These are phyloP conservation scores for Penicillium steckii DNA, from an alignment of 495 filamentous ascomycete species.

Conservation along the genomic window DNA sequence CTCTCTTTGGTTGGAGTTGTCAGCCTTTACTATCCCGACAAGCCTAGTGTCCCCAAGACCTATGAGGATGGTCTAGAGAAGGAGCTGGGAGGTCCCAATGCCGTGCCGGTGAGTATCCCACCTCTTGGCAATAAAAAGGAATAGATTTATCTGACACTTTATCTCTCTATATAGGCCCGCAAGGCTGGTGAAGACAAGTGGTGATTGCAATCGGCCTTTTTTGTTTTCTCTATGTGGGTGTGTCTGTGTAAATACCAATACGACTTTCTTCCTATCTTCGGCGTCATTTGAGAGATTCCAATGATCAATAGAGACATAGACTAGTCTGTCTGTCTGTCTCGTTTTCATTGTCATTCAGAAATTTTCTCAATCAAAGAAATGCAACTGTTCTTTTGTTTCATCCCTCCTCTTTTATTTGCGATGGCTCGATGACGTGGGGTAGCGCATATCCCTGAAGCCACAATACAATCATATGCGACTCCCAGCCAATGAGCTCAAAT, in stretches of 20 bases:
- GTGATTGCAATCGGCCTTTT: conserved; percentile 31
- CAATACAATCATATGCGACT: background rate
- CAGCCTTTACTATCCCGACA: conserved; percentile 80
- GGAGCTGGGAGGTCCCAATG: conserved; percentile 74
- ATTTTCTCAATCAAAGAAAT: conserved; percentile 15
- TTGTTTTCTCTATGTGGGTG: conserved; percentile 35
- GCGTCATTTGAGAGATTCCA: conserved; percentile 31
- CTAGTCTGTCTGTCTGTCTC: conserved; percentile 11
- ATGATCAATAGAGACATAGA: conserved; percentile 25
- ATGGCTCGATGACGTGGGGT: background rate
- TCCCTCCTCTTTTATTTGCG: background rate
- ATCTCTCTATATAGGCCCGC: conserved; percentile 31
- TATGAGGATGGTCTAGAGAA: conserved; percentile 81
- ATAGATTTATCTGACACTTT: background rate
- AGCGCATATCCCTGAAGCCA: background rate
- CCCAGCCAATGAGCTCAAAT: background rate
- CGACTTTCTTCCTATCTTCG: conserved; percentile 33
- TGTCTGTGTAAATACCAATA: conserved; percentile 49
- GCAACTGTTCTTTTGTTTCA: conserved; percentile 1
- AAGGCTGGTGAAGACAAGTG: conserved; percentile 43
- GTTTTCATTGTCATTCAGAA: conserved; percentile 8
- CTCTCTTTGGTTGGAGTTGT: conserved; percentile 70
- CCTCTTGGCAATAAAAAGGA: background rate
- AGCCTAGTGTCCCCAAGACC: conserved; percentile 69
- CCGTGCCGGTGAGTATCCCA: conserved; percentile 36